Base-by-base conservation (phyloP, 768 basidiomycete species). In the Hericium rajendrae region DNA sequence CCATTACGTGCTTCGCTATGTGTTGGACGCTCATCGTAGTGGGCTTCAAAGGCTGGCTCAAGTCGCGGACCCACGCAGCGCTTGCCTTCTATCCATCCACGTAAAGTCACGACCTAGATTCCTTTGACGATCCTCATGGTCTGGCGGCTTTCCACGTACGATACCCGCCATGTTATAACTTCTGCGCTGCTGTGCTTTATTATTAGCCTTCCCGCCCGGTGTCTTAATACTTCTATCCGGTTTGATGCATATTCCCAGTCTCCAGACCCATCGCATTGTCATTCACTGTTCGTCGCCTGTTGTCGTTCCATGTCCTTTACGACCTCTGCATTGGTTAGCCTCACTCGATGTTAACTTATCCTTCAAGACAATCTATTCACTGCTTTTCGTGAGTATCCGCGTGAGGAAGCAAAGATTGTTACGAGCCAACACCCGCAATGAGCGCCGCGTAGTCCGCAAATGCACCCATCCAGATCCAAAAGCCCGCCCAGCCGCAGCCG, bases 401-500 rank as follows among this genome's bases (percentile, higher is more conserved):
- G 20, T 20, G 43, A n/a, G 43, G 3, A n/a, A 20, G 16, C 43
- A 46, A 20, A 22, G 24, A 11, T 4, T 18, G 22, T 11, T 43
- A 43, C 15, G 41, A 43, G 41, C 16, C 43, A 46, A 46, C 43
- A 51, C 2, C 51, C 22, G 55, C 59, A 73, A 6, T 8, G 32
- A 32, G 48, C 41, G 60, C 57, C 6, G 67, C 65, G 66, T 91
- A 93, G 70, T 97, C 93, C 13, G 71, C 79, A 11, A 83, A 65
- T 13, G 88, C 78, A 10, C 93, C 94, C 70, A 82, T 79, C 89
- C 88, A 94, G 12, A 95, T 72, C 84, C 85, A 86, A 60, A 90
- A 88, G 0, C 94, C 94, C 26, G 88, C 75, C 85, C 86, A 91
- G 0, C 91, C 91, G 69, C 92, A 95, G 1, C 85, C 84, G 6